Base-by-base conservation (phyloP, 2,329 filamentous ascomycete genomes). In the Clarireedia monteithiana region DNA sequence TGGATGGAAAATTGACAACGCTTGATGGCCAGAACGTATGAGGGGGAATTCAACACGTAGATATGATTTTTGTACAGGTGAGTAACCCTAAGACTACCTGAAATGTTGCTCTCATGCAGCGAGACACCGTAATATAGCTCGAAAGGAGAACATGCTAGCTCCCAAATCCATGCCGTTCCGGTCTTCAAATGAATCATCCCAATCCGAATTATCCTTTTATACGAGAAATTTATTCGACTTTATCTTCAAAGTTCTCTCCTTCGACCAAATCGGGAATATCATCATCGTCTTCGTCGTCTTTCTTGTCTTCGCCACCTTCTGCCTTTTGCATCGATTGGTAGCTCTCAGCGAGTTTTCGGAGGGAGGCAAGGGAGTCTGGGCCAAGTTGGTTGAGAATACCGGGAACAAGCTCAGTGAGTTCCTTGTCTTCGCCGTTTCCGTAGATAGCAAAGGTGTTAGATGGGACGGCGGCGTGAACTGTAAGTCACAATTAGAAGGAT, bases 371-470 rank as follows among this genome's bases (percentile, higher is more conserved):
- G 63, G 90, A 96, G 81, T 99, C 94, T 70, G 94, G 94, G 70
- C 94, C 94, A 63, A 99, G 90, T 82, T 99, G 94, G 87, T 97
- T 99, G 63, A 99, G 89, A 78, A 99, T 99, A 64, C 94, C 94
- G 69, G 94, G 94, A 65, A 99, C 94, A 69, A 99, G 91, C 81
- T 99, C 94, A 62, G 94, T 99, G 66, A 99, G 89, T 81, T 99
- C 94, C 85, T 99, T 99, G 79, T 99, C 94, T 80, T 99, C 94
- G 65, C 92, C 94, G 75, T 90, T 86, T 68, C 94, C 94, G 82
- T 97, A 99, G 81, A 99, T 95, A 77, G 94, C 94, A 76, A 97
- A 99, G 75, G 94, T 99, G 86, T 99, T 99, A 76, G 91, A 85
- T 69, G 92, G 91, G 67, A 97, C 91, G 61, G 94, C 89, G 64